These are phyloP conservation scores for Canavalia gladiata DNA, from an alignment of 306 rosid genomes.

Conservation along the genomic window DNA sequence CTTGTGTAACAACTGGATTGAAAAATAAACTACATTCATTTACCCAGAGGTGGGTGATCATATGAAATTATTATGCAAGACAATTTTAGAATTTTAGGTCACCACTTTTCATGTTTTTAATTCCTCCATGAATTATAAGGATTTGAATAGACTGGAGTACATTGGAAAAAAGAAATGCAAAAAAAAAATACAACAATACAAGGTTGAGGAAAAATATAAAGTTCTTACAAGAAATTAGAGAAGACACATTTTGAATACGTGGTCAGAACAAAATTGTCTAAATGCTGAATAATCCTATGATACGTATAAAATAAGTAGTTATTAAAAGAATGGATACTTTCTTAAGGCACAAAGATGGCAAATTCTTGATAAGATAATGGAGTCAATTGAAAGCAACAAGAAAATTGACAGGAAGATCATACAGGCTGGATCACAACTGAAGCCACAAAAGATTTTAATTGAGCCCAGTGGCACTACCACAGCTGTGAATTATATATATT, in stretches of 20 bases:
- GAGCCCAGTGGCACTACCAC: neutral
- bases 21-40: conserved; percentile 35
- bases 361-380: conserved; percentile 11
- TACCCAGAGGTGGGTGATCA: neutral
- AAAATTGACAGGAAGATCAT: conserved; percentile 17
- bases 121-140: neutral
- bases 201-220: neutral
- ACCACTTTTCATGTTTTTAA: neutral
- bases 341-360: neutral
- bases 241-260: neutral
- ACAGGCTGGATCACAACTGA: neutral
- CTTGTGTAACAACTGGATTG: neutral
- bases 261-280: conserved; percentile 8
- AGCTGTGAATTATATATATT: conserved; percentile 4
- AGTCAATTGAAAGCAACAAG: neutral
- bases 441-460: conserved; percentile 9
- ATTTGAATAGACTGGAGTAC: conserved; percentile 9
- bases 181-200: neutral
- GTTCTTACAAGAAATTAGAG: conserved; percentile 4
- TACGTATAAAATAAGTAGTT: neutral
- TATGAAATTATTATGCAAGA: neutral
- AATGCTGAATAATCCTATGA: neutral
- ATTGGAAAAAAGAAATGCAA: neutral
- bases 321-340: neutral
- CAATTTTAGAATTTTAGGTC: neutral